Base-by-base conservation (phyloP, 164 flowering plant species). In the Stephania yunnanensis region DNA sequence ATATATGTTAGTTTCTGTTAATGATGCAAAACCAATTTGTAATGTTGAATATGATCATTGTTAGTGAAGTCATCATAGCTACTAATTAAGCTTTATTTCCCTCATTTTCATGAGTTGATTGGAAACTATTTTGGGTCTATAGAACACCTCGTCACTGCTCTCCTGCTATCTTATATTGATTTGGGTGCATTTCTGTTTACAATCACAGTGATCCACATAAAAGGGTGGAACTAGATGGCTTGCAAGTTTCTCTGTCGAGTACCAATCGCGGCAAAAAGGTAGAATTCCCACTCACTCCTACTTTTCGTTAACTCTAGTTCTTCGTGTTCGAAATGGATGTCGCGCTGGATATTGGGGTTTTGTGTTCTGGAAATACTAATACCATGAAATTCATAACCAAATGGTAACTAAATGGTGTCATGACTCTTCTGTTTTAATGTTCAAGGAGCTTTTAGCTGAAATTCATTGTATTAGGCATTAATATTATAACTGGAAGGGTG, bases 191-290 rank as follows among this genome's bases (percentile, higher is more conserved):
- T 50, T 20, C 52, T 79, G 42, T n/a, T 69, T 68, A 15, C 65
- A 22, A 22, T 79, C 81, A 76, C 86, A 87, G 89, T 74, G 83
- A 81, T 72, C 80, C 82, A 73, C 65, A 80, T 70, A 74, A 77
- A 74, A 80, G 71, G 82, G 42, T 71, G 1, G 73, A 74, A 75
- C 81, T 78, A 75, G 79, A 73, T 53, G 74, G 68, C 31, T 50
- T 78, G 74, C 65, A 73, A 44, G 53, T 52, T 75, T 67, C 76
- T 70, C 75, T 73, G 63, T 80, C 79, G 76, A 76, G 78, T 61
- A 48, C 79, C 68, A 70, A 17, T 71, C 44, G 36, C 44, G 65
- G 71, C 25, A 77, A 81, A 53, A 70, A 58, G 86, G 92, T 87
- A 82, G 72, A 71, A 72, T 5, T 71, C 13, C 29, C 19, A 13